A percentile compares a stretch with the other conserved stretches of the same genome.
Evolutionary conservation across 2,329 filamentous ascomycete genomes (phyloP).

Genomic region (Furcasterigmium sp.): DNA sequence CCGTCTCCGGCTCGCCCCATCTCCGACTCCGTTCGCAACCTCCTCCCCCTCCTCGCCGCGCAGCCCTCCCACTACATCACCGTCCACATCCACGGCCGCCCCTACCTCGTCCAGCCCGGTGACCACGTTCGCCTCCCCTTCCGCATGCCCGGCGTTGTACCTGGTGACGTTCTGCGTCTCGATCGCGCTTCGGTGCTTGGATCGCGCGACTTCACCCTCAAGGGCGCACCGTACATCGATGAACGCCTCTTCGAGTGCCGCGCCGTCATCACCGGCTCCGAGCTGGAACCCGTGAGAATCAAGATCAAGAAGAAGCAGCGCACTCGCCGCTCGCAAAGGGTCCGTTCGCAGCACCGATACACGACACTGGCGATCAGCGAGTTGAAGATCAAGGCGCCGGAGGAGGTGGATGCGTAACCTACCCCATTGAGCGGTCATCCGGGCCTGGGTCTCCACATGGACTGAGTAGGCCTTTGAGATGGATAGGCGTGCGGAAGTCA

Average conservation of each 20-base stretch:
- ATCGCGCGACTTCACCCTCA: slow-evolving; percentile 84
- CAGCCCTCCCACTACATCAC: slow-evolving; percentile 76
- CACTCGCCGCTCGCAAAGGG: slow-evolving; percentile 66
- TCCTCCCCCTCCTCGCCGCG: slow-evolving; percentile 66
- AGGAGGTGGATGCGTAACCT: slow-evolving; percentile 35
- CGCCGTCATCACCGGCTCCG: slow-evolving; percentile 77
- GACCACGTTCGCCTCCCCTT: slow-evolving; percentile 75
- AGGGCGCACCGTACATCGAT: slow-evolving; percentile 76
- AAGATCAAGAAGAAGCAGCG: slow-evolving; percentile 80
- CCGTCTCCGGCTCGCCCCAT: slow-evolving; percentile 27
- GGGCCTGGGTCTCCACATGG: too few relatives aligned
- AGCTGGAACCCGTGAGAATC: slow-evolving; percentile 71
- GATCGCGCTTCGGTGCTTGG: slow-evolving; percentile 81
- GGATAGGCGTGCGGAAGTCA: too few relatives aligned
- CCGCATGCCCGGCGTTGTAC: slow-evolving; percentile 67
- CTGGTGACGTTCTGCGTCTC: slow-evolving; percentile 82
- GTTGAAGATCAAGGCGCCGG: slow-evolving; percentile 55
- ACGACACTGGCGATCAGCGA: slow-evolving; percentile 84
- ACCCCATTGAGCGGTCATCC: too few relatives aligned
- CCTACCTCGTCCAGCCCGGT: slow-evolving; percentile 74
- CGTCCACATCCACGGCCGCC: slow-evolving; percentile 71
- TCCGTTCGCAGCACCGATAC: slow-evolving; percentile 86
- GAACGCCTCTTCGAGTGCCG: slow-evolving; percentile 80
- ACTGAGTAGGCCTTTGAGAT: too few relatives aligned
- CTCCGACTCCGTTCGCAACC: slow-evolving; percentile 49